Base-by-base conservation (phyloP, 768 basidiomycete genomes). In the Leucosporidium scottii region DNA sequence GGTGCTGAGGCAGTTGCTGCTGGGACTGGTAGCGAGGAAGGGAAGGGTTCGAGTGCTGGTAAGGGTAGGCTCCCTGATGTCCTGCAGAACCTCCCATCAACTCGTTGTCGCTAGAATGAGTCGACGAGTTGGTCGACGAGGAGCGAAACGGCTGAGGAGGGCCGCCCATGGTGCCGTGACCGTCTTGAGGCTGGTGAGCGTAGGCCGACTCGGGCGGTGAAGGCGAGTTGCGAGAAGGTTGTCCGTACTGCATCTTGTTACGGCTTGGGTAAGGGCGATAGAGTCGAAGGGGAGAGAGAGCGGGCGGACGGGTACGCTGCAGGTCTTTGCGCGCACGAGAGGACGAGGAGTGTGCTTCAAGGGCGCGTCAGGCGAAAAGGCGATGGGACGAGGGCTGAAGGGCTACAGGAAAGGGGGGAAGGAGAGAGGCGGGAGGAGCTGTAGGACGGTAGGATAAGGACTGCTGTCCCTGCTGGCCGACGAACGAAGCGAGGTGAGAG, bases 11-110 rank as follows among this genome's bases (percentile, higher is more conserved):
- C 39, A 58, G 55, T 59, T 69, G 44, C 53, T 59, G 9, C 61
- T 66, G 34, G 60, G 60, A 72, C 39, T 63, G 57, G 71, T 72
- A 72, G 13, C 71, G 65, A 21, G 71, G 71, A 51, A 72, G 71
- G 28, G 71, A 69, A 4, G 65, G 67, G 9, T 48, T 25, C 34
- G 67, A 69, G 51, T 34, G 61, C 61, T 58, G 61, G 59, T 72
- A 72, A 7, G 71, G 59, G 30, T 56, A 18, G n/a, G n/a, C n/a
- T 34, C 34, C 34, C 34, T 34, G 34, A 34, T 34, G 34, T 34
- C 34, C 34, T 34, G 34, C 34, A 34, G 34, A 44, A 44, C 39
- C 39, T 44, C 15, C 10, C 39, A 44, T 44, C 39, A 44, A 12
- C 56, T 64, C 44, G 25, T 66, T 60, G 60, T 64, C 65, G 65